phyloP scores from a whole-genome alignment of 2,329 filamentous ascomycete genomes.

The Acarospora socialis region DNA sequence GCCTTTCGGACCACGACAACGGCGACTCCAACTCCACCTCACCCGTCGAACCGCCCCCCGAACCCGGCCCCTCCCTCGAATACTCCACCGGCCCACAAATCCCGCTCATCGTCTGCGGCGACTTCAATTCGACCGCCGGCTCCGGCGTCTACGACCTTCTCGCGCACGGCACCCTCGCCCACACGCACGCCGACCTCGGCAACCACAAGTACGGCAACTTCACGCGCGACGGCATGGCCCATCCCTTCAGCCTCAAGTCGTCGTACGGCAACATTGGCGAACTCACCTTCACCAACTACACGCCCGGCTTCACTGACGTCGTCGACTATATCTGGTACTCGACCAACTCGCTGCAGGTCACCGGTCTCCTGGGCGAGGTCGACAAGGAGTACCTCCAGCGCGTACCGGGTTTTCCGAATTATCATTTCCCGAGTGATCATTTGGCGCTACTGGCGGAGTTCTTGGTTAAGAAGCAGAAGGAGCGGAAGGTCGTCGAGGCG shows the following conservation, averaged over 20 bases:
- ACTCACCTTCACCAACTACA: conserved; percentile 91
- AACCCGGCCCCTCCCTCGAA: conserved; percentile 68
- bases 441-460: conserved; percentile 83
- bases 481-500: conserved; percentile 54
- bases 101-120: conserved; percentile 79
- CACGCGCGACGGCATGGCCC: conserved; percentile 79
- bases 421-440: conserved; percentile 89
- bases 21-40: conserved; percentile 27
- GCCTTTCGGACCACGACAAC: conserved; percentile 36
- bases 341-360: conserved; percentile 73
- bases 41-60: conserved; percentile 40
- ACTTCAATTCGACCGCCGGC: conserved; percentile 82
- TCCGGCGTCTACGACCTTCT: conserved; percentile 89
- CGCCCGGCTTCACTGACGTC: conserved; percentile 77
- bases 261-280: conserved; percentile 77
- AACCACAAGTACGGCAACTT: conserved; percentile 84
- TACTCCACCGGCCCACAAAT: conserved; percentile 80
- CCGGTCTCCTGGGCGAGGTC: conserved; percentile 70
- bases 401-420: conserved; percentile 84
- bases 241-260: conserved; percentile 87
- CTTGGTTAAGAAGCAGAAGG: conserved; percentile 74
- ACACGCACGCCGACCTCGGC: conserved; percentile 66
- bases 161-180: conserved; percentile 61
- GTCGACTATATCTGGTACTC: conserved; percentile 99
- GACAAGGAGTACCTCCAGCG: conserved; percentile 72